Evolutionary conservation across 768 basidiomycete species (phyloP).

Genomic region (Amanita pallidorosea): DNA sequence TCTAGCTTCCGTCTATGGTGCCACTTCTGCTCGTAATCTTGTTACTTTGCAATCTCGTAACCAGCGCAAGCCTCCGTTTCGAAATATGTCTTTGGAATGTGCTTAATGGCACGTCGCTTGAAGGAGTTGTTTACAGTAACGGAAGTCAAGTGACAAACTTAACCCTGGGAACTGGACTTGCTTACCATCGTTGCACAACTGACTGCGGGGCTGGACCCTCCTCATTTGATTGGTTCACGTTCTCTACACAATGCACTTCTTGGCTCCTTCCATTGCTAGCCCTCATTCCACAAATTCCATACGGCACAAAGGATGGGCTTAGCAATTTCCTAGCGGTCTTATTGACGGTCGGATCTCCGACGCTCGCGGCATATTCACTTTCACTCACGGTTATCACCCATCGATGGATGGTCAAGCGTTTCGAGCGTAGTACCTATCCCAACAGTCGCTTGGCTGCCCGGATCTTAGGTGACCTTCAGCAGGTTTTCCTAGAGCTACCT

Average conservation of each 20-base stretch:
- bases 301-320: slow-evolving; percentile 24
- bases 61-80: neutral
- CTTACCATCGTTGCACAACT: neutral
- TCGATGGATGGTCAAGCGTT: slow-evolving; percentile 19
- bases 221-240: slow-evolving; percentile 20
- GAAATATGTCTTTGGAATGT: neutral
- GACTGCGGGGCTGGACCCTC: slow-evolving; percentile 17
- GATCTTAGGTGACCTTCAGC: slow-evolving; percentile 29
- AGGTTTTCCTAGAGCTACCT: slow-evolving; percentile 24
- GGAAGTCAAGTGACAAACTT: neutral
- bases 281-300: slow-evolving; percentile 18
- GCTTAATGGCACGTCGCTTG: slow-evolving; percentile 6
- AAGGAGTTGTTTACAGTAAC: neutral
- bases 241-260: slow-evolving; percentile 10
- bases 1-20: no score
- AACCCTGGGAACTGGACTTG: neutral
- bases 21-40: neutral
- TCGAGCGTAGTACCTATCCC: slow-evolving; percentile 18
- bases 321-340: slow-evolving; percentile 33
- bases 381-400: no score
- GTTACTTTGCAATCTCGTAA: neutral
- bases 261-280: no score
- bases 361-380: no score
- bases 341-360: neutral
- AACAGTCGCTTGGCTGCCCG: slow-evolving; percentile 20